Conservation (phyloP, 495 filamentous ascomycete genomes). For the Wilcoxina mikolae region DNA sequence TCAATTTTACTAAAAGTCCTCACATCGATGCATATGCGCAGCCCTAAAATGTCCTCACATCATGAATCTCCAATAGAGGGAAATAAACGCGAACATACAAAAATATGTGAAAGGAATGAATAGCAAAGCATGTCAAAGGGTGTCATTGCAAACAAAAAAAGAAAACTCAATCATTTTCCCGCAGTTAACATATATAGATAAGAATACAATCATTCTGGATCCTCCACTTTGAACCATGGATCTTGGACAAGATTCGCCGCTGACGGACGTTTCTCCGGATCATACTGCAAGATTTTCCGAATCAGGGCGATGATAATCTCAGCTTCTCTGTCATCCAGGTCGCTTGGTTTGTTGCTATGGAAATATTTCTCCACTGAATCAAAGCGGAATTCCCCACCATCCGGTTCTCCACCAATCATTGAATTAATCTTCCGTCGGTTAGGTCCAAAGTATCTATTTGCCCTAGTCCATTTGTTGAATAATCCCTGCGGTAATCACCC, state of each 20-base stretch:
- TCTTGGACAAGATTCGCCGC: conserved; percentile 22
- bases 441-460: conserved; percentile 1
- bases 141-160: too few relatives aligned
- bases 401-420: not conserved
- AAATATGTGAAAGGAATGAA: too few relatives aligned
- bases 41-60: too few relatives aligned
- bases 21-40: too few relatives aligned
- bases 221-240: conserved; percentile 30
- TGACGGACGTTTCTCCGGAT: conserved; percentile 28
- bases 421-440: not conserved
- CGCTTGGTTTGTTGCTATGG: conserved; percentile 4
- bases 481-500: not conserved
- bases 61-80: too few relatives aligned
- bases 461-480: not conserved
- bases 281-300: conserved; percentile 30
- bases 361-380: not conserved
- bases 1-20: too few relatives aligned
- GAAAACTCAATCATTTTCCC: too few relatives aligned
- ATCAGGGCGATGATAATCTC: conserved; percentile 24
- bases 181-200: too few relatives aligned
- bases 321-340: conserved; percentile 27
- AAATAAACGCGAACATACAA: too few relatives aligned
- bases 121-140: too few relatives aligned
- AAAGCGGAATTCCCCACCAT: not conserved
- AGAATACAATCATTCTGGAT: too few relatives aligned